phyloP scores from a whole-genome alignment of 306 rosid genomes.

The Oemleria cerasiformis region DNA sequence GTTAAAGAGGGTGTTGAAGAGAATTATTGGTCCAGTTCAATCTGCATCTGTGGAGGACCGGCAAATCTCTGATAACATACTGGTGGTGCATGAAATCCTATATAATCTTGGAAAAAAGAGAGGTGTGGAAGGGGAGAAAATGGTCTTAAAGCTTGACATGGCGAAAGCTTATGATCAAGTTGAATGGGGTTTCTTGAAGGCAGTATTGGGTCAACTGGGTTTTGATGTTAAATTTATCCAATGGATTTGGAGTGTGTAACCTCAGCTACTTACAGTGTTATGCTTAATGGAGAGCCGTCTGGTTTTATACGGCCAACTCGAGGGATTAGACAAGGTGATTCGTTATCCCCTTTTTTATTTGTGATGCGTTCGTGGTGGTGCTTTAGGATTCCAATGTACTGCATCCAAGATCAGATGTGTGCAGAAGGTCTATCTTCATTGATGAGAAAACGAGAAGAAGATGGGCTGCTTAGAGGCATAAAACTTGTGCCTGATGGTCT shows the following conservation, averaged over 20 bases:
- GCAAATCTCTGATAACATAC: too few relatives aligned
- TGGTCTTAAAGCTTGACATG: not conserved
- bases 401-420: too few relatives aligned
- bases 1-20: too few relatives aligned
- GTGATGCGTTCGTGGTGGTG: too few relatives aligned
- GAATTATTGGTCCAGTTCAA: too few relatives aligned
- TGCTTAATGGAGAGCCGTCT: not conserved
- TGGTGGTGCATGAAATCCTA: not conserved
- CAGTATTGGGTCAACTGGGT: not conserved
- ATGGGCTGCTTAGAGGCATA: not conserved
- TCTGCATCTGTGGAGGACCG: too few relatives aligned
- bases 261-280: not conserved
- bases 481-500: accelerated
- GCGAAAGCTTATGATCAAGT: not conserved
- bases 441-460: accelerated
- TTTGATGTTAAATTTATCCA: not conserved
- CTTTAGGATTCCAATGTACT: too few relatives aligned
- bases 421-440: accelerated
- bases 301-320: accelerated
- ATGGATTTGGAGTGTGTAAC: not conserved
- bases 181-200: not conserved
- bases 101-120: too few relatives aligned
- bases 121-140: not conserved
- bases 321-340: not conserved
- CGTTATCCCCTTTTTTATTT: not conserved